Conservation (phyloP, 208 protist genomes). For the Trypanosoma congolense region DNA sequence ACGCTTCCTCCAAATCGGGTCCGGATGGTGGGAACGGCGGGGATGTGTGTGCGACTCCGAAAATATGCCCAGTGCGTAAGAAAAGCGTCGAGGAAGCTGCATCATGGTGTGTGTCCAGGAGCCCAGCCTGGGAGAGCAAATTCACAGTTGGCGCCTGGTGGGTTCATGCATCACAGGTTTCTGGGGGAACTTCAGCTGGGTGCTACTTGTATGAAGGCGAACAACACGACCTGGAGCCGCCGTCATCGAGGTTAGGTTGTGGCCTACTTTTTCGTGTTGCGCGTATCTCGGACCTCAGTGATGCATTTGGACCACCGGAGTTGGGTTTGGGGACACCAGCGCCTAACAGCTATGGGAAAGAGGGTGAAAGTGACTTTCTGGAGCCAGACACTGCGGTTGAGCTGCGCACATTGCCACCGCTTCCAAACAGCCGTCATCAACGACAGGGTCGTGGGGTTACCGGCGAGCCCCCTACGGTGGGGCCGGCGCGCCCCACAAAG, state of each 20-base stretch:
- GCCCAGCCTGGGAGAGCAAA: conserved; percentile 93
- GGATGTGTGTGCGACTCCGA: neutral
- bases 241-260: conserved; percentile 65
- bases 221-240: conserved; percentile 82
- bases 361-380: too few species aligned
- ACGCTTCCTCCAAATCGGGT: neutral
- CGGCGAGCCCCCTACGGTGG: conserved; percentile 1
- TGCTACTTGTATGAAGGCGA: conserved; percentile 87
- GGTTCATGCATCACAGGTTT: conserved; percentile 88
- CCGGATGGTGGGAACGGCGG: neutral
- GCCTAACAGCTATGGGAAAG: too few species aligned
- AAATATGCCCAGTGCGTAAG: conserved; percentile 28
- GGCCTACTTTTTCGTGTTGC: conserved; percentile 58
- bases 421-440: neutral
- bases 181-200: conserved; percentile 47
- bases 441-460: too few species aligned
- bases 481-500: conserved; percentile 1
- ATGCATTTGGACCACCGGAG: too few species aligned
- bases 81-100: conserved; percentile 87
- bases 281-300: conserved; percentile 23
- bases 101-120: conserved; percentile 88
- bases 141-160: conserved; percentile 92
- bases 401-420: too few species aligned
- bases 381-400: too few species aligned
- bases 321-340: too few species aligned